Conservation (phyloP, 2,329 filamentous ascomycete species). For the Metarhizium sp. region DNA sequence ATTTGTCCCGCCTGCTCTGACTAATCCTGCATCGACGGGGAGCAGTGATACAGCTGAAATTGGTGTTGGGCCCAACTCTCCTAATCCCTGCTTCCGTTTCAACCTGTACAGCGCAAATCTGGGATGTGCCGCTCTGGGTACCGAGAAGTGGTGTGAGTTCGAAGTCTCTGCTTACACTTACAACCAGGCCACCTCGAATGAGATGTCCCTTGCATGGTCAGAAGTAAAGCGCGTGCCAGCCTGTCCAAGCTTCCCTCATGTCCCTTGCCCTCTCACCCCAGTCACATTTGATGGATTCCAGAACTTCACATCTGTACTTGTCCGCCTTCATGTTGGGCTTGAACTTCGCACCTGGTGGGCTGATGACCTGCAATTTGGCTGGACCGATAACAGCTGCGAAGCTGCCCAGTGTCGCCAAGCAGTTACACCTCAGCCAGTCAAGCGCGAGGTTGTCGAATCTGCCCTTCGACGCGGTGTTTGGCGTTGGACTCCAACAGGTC, state of each 20-base stretch:
- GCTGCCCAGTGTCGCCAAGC: slow-evolving; percentile 25
- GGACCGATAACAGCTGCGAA: slow-evolving; percentile 31
- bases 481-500: slow-evolving; percentile 23
- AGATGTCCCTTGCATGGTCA: slow-evolving; percentile 30
- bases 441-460: slow-evolving; percentile 22
- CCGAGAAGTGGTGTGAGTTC: slow-evolving; percentile 30
- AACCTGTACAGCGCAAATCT: slow-evolving; percentile 29
- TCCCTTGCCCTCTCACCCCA: slow-evolving; percentile 24
- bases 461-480: slow-evolving; percentile 23
- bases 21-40: slow-evolving; percentile 12
- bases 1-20: slow-evolving; percentile 27
- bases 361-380: slow-evolving; percentile 30
- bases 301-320: slow-evolving; percentile 28
- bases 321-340: slow-evolving; percentile 26
- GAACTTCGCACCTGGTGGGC: slow-evolving; percentile 31
- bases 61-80: slow-evolving; percentile 27
- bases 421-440: slow-evolving; percentile 16
- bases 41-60: slow-evolving; percentile 28
- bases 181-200: slow-evolving; percentile 20
- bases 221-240: slow-evolving; percentile 29
- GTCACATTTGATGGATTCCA: slow-evolving; percentile 28
- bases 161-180: slow-evolving; percentile 31
- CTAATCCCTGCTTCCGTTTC: slow-evolving; percentile 28
- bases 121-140: slow-evolving; percentile 26
- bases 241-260: slow-evolving; percentile 23